These are phyloP conservation scores for Phytopythium sindhum DNA, from an alignment of 352 stramenopile genomes.

Conservation along the genomic window DNA sequence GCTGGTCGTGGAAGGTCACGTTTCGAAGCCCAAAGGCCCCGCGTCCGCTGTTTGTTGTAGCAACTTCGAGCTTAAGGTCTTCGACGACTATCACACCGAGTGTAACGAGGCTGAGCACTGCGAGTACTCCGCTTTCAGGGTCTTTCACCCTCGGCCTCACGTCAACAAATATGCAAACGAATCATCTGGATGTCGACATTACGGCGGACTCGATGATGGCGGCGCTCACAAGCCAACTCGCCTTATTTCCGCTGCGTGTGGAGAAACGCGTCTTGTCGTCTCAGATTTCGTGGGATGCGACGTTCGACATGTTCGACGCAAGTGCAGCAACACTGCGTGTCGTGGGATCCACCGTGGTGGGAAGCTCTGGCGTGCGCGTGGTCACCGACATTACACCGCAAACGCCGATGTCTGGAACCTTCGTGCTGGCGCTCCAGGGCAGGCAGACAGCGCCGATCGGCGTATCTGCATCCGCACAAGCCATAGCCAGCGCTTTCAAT, in stretches of 20 bases:
- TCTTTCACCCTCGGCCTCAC: constrained; percentile 25
- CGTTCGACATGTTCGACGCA: constrained; percentile 30
- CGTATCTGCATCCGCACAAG: constrained; percentile 2
- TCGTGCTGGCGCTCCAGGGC: constrained; percentile 15
- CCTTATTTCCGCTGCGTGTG: constrained; percentile 15
- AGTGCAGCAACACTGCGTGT: constrained; percentile 13
- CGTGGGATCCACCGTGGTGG: constrained; percentile 15
- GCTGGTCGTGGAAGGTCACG: constrained; percentile 32
- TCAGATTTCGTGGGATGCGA: constrained; percentile 26
- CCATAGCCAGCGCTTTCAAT: constrained; percentile 10
- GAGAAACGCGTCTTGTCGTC: constrained; percentile 16
- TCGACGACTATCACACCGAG: constrained; percentile 9
- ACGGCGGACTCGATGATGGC: constrained; percentile 10
- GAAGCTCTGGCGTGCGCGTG: constrained; percentile 19
- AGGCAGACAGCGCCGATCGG: constrained; percentile 3
- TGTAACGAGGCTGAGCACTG: constrained; percentile 11
- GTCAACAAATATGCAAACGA: constrained; percentile 1
- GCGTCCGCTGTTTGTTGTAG: constrained; percentile 18
- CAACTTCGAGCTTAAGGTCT: constrained; percentile 15
- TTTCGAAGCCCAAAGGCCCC: constrained; percentile 13
- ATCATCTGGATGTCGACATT: constrained; percentile 12
- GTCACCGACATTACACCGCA: constrained; percentile 15
- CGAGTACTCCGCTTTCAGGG: constrained; percentile 13
- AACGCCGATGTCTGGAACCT: constrained; percentile 14
- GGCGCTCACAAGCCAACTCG: constrained; percentile 12